phyloP scores from a whole-genome alignment of 257 asterid species.

The Leptodermis oblonga region DNA sequence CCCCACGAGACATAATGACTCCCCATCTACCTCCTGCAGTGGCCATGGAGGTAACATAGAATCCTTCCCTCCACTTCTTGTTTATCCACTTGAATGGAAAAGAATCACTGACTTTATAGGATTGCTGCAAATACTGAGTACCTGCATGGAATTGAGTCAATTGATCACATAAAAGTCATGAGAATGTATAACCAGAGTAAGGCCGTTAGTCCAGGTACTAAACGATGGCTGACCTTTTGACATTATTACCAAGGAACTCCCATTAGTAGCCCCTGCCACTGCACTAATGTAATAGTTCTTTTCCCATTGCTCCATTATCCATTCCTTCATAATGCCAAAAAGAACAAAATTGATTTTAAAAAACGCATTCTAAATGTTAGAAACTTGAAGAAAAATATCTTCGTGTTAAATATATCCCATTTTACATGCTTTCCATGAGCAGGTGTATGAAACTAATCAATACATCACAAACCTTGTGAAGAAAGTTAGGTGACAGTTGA shows the following conservation, averaged over 20 bases:
- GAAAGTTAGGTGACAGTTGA: conserved; percentile 56
- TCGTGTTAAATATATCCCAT: background rate
- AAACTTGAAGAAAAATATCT: background rate
- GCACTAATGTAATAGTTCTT: conserved; percentile 74
- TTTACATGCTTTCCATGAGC: background rate
- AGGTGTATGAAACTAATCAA: background rate
- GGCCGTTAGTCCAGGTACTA: background rate
- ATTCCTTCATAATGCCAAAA: conserved; percentile 48
- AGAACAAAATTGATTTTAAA: background rate
- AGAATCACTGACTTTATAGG: conserved; percentile 81
- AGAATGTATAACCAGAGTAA: background rate
- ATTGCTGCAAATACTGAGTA: conserved; percentile 65
- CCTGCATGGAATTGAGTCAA: conserved; percentile 34
- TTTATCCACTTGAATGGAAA: conserved; percentile 95
- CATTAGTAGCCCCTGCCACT: conserved; percentile 71
- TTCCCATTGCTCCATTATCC: conserved; percentile 90
- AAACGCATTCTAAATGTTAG: background rate
- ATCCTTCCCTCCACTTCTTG: conserved; percentile 90
- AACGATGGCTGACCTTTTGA: conserved; percentile 52
- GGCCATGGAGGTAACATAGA: conserved; percentile 78
- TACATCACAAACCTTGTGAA: conserved; percentile 52
- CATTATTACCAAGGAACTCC: conserved; percentile 82
- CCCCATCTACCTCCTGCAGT: conserved; percentile 83
- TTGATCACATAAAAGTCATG: conserved; percentile 6
- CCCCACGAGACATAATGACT: conserved; percentile 79